Conservation (phyloP, 108 stramenopile genomes). For the Nannochloropsis gaditana region DNA sequence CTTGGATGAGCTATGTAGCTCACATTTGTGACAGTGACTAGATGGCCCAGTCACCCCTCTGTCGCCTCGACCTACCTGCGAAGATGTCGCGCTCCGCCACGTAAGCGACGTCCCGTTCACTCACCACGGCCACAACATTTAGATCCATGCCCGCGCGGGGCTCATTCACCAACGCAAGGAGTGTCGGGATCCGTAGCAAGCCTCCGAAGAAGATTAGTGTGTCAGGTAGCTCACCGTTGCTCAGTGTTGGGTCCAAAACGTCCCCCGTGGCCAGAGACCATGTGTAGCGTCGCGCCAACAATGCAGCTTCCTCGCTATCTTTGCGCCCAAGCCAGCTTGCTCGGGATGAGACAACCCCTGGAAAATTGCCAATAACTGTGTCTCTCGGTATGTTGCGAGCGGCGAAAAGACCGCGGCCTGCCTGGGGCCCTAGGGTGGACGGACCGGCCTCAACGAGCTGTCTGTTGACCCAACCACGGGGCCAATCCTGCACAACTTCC, state of each 20-base stretch:
- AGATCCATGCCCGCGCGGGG: slow-evolving; percentile 8
- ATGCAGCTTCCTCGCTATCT: not conserved
- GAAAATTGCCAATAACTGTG: not conserved
- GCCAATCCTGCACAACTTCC: not conserved
- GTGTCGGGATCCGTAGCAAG: not conserved
- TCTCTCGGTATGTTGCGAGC: not conserved
- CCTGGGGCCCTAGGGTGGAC: not conserved
- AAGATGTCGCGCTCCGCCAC: not conserved
- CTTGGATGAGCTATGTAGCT: too few species aligned
- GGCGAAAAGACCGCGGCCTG: not conserved
- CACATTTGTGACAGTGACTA: too few species aligned
- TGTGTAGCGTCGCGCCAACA: not conserved
- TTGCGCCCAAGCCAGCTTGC: not conserved
- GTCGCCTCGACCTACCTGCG: not conserved
- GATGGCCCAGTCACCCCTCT: too few species aligned
- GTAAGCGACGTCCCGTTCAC: not conserved
- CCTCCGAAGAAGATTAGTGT: not conserved
- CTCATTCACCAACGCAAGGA: not conserved
- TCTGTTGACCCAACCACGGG: not conserved
- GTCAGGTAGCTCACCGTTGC: not conserved
- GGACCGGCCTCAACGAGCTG: not conserved
- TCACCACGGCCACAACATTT: slow-evolving; percentile 4
- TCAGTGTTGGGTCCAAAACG: not conserved
- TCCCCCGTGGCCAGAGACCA: not conserved
- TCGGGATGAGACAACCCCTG: not conserved